These are phyloP conservation scores for Umbelopsis sp. DNA, from an alignment of 192 early-diverging fungal species.

Conservation along the genomic window DNA sequence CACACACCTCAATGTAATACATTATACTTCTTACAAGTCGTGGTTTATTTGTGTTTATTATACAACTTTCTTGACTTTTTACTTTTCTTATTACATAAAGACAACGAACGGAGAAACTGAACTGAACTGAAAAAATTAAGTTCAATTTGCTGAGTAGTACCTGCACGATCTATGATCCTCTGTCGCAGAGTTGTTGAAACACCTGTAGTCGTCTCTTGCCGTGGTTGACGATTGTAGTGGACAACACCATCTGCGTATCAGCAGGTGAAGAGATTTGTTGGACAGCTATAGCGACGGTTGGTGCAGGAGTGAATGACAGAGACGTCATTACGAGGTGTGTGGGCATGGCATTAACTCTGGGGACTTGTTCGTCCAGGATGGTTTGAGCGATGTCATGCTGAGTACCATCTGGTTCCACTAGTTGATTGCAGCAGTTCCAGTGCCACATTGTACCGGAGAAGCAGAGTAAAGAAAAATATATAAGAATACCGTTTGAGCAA, in stretches of 20 bases:
- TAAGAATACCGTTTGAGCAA: not conserved
- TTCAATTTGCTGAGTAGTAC: too few relatives aligned
- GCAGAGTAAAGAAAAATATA: not conserved
- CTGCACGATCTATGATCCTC: not conserved
- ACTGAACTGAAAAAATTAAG: too few relatives aligned
- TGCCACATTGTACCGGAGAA: not conserved
- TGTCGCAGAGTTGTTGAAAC: not conserved
- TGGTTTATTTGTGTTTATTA: not conserved
- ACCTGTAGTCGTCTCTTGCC: not conserved
- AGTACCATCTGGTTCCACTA: not conserved
- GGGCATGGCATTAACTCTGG: not conserved
- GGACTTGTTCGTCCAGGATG: not conserved
- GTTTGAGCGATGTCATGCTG: not conserved
- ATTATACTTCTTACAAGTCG: not conserved
- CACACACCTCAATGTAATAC: conserved; percentile 10
- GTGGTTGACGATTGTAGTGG: not conserved
- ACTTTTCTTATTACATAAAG: too few relatives aligned
- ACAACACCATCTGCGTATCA: not conserved
- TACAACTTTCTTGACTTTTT: not conserved
- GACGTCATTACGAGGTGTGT: not conserved
- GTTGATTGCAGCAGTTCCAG: not conserved
- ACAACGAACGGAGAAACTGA: too few relatives aligned
- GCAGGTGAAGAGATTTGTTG: not conserved
- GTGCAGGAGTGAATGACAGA: not conserved
- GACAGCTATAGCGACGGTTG: not conserved